These are phyloP conservation scores for Meira miltonrushii DNA, from an alignment of 1,284 basidiomycete species.

Conservation along the genomic window DNA sequence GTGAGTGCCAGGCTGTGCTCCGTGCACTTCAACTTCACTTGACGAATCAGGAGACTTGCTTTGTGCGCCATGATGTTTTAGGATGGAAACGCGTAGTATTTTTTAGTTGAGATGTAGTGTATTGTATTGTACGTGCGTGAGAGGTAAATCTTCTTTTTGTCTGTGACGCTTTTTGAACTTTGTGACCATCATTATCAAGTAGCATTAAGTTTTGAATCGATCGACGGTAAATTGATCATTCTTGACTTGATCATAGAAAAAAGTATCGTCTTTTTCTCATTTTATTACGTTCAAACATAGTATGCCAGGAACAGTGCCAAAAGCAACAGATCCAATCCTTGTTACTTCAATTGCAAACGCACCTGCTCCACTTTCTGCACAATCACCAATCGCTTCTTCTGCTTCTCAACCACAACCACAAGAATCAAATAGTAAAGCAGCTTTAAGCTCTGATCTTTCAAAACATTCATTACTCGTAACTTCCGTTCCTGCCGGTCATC, in stretches of 20 bases:
- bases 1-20: no score
- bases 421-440: constrained; percentile 1
- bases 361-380: neutral
- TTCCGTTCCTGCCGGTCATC: constrained; percentile 10
- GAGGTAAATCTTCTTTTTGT: no score
- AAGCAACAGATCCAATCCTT: constrained; percentile 14
- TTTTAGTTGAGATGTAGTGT: no score
- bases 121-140: no score
- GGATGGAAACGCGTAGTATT: no score
- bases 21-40: no score
- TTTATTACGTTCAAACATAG: constrained; percentile 23
- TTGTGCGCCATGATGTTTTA: no score
- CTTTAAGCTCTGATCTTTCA: constrained; percentile 2
- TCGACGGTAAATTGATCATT: no score
- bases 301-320: constrained; percentile 16
- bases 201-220: no score
- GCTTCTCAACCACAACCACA: neutral
- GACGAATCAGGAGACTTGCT: no score
- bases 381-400: constrained; percentile 5
- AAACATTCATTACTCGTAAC: neutral
- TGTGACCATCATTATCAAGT: no score
- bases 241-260: neutral
- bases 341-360: constrained; percentile 1
- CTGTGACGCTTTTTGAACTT: no score
- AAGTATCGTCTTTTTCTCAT: neutral